Percentiles rank a stretch among this genome's conserved stretches.
Evolutionary conservation across 345 rosid species (phyloP).

Genomic region (Microthlaspi erraticum): DNA sequence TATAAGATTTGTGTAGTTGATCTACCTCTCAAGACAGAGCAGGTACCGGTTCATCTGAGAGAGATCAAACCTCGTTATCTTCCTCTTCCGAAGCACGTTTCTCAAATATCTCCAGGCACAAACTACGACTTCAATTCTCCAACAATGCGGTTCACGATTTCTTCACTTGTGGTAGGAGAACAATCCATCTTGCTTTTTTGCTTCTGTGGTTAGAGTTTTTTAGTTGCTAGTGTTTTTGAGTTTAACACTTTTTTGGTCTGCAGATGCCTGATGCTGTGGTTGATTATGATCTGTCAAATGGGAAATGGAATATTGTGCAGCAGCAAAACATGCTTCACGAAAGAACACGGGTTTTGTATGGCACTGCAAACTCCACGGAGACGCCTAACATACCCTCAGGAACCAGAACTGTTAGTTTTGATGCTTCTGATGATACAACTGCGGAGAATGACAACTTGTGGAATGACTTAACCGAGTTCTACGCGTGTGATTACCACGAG

Average conservation of each 20-base stretch:
- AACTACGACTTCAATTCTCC: constrained; percentile 83
- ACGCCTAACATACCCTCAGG: constrained; percentile 47
- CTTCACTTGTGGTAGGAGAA: constrained; percentile 86
- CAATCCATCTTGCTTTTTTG: constrained; percentile 7
- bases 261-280: constrained; percentile 99
- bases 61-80: constrained; percentile 72
- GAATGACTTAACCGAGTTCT: constrained; percentile 94
- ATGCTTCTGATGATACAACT: constrained; percentile 48
- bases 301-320: constrained; percentile 88
- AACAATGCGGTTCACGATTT: constrained; percentile 82
- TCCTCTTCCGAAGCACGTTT: constrained; percentile 80
- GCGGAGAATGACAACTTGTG: constrained; percentile 69
- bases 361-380: constrained; percentile 59
- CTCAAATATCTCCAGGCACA: constrained; percentile 81
- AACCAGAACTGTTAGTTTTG: constrained; percentile 42
- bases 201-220: not conserved
- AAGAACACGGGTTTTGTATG: constrained; percentile 87
- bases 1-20: constrained; percentile 72
- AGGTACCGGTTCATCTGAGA: constrained; percentile 62
- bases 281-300: constrained; percentile 82
- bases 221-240: not conserved
- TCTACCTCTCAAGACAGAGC: constrained; percentile 65
- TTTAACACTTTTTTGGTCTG: constrained; percentile 8
- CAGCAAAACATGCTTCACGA: constrained; percentile 95
- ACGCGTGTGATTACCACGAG: constrained; percentile 69